Evolutionary conservation across 1,284 basidiomycete species (phyloP).

Genomic region (Fomitopsis palustris): DNA sequence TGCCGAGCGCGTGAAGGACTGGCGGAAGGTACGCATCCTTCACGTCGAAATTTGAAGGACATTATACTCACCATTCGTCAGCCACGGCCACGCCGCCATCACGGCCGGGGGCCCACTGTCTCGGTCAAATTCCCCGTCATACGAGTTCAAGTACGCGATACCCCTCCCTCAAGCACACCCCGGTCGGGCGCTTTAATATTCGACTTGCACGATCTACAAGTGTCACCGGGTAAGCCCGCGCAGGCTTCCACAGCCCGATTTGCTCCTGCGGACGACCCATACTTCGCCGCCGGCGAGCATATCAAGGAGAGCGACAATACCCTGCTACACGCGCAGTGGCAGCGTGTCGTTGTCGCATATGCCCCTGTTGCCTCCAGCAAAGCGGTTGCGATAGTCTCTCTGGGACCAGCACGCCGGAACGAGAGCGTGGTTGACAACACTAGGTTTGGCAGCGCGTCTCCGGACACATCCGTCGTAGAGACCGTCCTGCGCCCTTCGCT

Average conservation of each 20-base stretch:
- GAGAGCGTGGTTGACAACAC: neutral
- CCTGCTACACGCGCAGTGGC: slow-evolving; percentile 37
- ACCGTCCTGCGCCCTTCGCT: slow-evolving; percentile 9
- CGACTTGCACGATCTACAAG: slow-evolving; percentile 54
- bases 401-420: slow-evolving; percentile 21
- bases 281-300: slow-evolving; percentile 8
- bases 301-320: slow-evolving; percentile 11
- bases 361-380: slow-evolving; percentile 33
- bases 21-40: slow-evolving; percentile 18
- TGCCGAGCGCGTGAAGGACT: neutral
- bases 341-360: slow-evolving; percentile 46
- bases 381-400: slow-evolving; percentile 28
- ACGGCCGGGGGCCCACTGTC: slow-evolving; percentile 18
- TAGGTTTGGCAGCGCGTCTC: slow-evolving; percentile 13
- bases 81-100: neutral
- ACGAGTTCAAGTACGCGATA: slow-evolving; percentile 58
- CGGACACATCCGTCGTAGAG: slow-evolving; percentile 3
- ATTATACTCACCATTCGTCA: neutral
- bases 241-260: slow-evolving; percentile 37
- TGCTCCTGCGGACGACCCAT: slow-evolving; percentile 21
- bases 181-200: slow-evolving; percentile 69
- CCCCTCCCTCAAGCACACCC: slow-evolving; percentile 39
- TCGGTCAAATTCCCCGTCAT: slow-evolving; percentile 46
- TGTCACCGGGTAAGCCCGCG: slow-evolving; percentile 33
- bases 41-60: neutral